Conservation (phyloP, 352 stramenopile species). For the Pythium sukuiense region DNA sequence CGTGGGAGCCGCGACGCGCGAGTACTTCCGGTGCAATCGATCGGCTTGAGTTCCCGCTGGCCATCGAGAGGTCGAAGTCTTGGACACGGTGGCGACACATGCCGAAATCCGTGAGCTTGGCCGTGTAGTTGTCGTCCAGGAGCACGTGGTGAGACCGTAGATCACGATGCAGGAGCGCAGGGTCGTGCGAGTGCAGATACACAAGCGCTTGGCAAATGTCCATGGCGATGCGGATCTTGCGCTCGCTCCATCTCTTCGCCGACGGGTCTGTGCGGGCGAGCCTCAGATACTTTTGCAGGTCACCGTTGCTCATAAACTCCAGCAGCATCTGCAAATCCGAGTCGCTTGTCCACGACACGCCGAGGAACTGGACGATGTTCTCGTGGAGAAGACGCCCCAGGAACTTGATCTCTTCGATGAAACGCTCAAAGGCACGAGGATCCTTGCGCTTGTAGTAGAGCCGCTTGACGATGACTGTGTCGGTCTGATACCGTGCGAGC, state of each 20-base stretch:
- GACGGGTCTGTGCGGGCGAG: slow-evolving; percentile 32
- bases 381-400: slow-evolving; percentile 60
- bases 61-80: slow-evolving; percentile 19
- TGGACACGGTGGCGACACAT: slow-evolving; percentile 15
- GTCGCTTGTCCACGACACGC: slow-evolving; percentile 61
- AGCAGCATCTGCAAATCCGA: slow-evolving; percentile 64
- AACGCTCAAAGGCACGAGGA: slow-evolving; percentile 28
- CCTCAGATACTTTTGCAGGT: slow-evolving; percentile 54
- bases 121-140: slow-evolving; percentile 26
- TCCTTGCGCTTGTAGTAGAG: slow-evolving; percentile 28
- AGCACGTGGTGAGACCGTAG: slow-evolving; percentile 38
- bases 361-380: slow-evolving; percentile 82
- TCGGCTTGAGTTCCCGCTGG: slow-evolving; percentile 30
- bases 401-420: slow-evolving; percentile 73
- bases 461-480: slow-evolving; percentile 28
- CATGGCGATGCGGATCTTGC: slow-evolving; percentile 49
- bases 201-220: slow-evolving; percentile 30
- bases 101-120: slow-evolving; percentile 38
- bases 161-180: slow-evolving; percentile 34
- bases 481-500: slow-evolving; percentile 24
- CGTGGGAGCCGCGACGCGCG: slow-evolving; percentile 40
- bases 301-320: slow-evolving; percentile 72
- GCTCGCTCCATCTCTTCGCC: slow-evolving; percentile 39
- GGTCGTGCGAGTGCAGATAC: slow-evolving; percentile 37
- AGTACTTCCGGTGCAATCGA: slow-evolving; percentile 73